These are phyloP conservation scores for Hibiscus trionum DNA, from an alignment of 345 rosid genomes.

Conservation along the genomic window DNA sequence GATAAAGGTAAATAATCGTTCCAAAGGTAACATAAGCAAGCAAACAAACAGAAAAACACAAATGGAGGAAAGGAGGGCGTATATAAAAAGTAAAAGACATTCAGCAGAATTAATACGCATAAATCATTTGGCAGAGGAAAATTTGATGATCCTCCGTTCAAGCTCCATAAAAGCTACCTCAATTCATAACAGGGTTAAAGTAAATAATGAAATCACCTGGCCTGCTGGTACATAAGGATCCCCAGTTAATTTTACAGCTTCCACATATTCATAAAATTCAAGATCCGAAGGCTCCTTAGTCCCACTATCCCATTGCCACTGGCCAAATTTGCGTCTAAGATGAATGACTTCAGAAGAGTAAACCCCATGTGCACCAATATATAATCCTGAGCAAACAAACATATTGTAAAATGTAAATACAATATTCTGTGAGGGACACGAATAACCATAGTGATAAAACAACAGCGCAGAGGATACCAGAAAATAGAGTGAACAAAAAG, in stretches of 20 bases:
- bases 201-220: slow-evolving; percentile 43
- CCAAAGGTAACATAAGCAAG: neutral
- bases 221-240: slow-evolving; percentile 96
- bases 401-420: slow-evolving; percentile 5
- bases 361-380: slow-evolving; percentile 81
- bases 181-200: neutral
- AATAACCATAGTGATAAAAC: slow-evolving; percentile 5
- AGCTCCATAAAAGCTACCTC: neutral
- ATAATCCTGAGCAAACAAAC: slow-evolving; percentile 52
- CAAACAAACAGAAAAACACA: neutral
- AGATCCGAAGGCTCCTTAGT: slow-evolving; percentile 49
- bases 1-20: neutral
- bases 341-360: slow-evolving; percentile 83
- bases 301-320: slow-evolving; percentile 53
- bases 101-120: neutral
- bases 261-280: slow-evolving; percentile 89
- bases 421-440: neutral
- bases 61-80: neutral
- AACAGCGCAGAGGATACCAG: neutral
- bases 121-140: neutral
- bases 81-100: neutral
- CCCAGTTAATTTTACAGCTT: slow-evolving; percentile 84
- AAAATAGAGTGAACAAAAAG: neutral
- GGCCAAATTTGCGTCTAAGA: slow-evolving; percentile 74
- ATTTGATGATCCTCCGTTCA: neutral